Base-by-base conservation (phyloP, 768 basidiomycete genomes). In the Lactifluus echinatus region DNA sequence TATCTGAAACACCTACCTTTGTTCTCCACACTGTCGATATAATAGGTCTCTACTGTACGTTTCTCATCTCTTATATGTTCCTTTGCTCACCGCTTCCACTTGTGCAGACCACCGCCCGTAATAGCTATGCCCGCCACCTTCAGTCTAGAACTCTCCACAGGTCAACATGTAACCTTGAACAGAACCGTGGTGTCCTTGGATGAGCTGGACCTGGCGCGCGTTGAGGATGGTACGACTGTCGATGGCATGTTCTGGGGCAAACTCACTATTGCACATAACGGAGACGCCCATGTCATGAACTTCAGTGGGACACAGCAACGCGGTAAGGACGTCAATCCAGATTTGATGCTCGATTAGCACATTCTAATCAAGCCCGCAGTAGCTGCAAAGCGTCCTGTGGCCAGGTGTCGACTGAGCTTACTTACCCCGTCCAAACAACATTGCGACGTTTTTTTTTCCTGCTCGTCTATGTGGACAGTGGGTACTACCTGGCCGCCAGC, bases 211-310 rank as follows among this genome's bases (percentile, higher is more conserved):
- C 91, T 93, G 90, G 86, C 90, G 2, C 80, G 87, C 49, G 89
- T 89, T 85, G 90, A 92, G 62, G 90, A 93, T 64, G 90, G 89
- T 1, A 91, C 87, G 14, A 74, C 82, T 23, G 90, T 93, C 19
- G 90, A 89, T 48, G 90, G 90, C 39, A 73, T 80, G 70, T 93
- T 91, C 71, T 92, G 87, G 88, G 90, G 90, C 4, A 91, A 91
- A 66, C 80, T 93, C 53, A 83, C 82, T 62, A 88, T 93, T 50
- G 79, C 89, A 12, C 90, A 93, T 66, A 74, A 80, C 1, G 87
- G 83, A 31, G 86, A 88, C 64, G 83, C 72, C 17, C 90, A 93
- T 70, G 77, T 77, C 55, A 79, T 93, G 79, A 89, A 91, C 64
- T 93, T 93, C 68, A 83, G 72, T 50, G 90, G 90, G 24, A 89